Conservation (phyloP, 345 rosid species). For the Syzygium aqueum region DNA sequence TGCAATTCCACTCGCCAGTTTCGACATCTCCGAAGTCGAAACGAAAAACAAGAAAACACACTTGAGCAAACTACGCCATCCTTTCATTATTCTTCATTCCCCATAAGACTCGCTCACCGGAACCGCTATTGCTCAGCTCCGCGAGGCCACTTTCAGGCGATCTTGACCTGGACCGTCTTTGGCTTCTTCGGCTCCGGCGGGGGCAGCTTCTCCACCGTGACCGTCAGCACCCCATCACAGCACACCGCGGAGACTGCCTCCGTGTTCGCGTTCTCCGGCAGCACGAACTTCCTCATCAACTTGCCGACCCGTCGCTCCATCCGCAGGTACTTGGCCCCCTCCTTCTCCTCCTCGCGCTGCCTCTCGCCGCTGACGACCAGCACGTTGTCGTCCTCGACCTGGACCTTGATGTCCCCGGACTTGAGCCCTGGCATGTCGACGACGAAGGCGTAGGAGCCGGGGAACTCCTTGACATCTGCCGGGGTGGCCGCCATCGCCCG, state of each 20-base stretch:
- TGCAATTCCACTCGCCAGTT: no score
- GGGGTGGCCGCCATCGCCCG: slow-evolving; percentile 88
- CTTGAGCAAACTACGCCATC: neutral
- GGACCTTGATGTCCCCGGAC: slow-evolving; percentile 57
- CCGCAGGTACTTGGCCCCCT: slow-evolving; percentile 52
- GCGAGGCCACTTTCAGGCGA: slow-evolving; percentile 19
- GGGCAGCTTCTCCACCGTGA: slow-evolving; percentile 63
- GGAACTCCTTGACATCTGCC: slow-evolving; percentile 60
- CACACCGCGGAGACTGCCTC: slow-evolving; percentile 54
- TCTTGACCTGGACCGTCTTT: slow-evolving; percentile 56
- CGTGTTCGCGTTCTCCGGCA: slow-evolving; percentile 64
- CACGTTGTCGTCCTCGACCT: slow-evolving; percentile 68
- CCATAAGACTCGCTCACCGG: neutral
- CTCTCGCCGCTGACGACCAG: slow-evolving; percentile 61
- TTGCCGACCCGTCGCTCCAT: slow-evolving; percentile 81
- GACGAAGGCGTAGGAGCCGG: slow-evolving; percentile 41
- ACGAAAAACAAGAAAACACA: neutral
- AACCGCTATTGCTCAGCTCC: fast-evolving
- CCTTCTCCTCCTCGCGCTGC: slow-evolving; percentile 42
- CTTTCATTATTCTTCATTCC: neutral
- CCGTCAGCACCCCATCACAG: slow-evolving; percentile 64
- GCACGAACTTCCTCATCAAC: slow-evolving; percentile 60
- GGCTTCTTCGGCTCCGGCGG: slow-evolving; percentile 84
- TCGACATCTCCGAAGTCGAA: no score
- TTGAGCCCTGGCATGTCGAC: slow-evolving; percentile 84